A percentile compares a stretch with the other conserved stretches of the same genome.
These are phyloP conservation scores for Bryum argenteum DNA, from an alignment of 225 moss, liverwort and hornwort genomes.

Conservation along the genomic window DNA sequence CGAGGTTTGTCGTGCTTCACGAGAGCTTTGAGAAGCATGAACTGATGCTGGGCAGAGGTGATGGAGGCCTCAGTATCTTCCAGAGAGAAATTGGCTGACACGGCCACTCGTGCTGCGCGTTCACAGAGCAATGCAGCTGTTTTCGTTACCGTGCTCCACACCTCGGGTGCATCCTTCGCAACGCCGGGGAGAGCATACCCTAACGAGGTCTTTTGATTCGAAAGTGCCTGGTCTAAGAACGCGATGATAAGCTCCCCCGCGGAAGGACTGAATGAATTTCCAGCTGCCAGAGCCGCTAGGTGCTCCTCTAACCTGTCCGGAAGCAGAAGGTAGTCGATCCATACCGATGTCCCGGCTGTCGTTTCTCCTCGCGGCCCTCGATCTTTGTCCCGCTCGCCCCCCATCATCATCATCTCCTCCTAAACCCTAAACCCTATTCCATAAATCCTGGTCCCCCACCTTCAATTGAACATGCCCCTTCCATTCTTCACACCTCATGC, in stretches of 20 bases:
- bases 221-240: conserved; percentile 92
- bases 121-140: conserved; percentile 87
- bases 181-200: conserved; percentile 55
- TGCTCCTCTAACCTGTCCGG: conserved; percentile 93
- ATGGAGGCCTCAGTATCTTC: conserved; percentile 73
- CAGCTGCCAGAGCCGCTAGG: conserved; percentile 57
- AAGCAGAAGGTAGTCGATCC: conserved; percentile 94
- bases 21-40: conserved; percentile 86
- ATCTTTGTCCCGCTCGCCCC: conserved; percentile 77
- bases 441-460: conserved; percentile 18
- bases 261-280: conserved; percentile 54
- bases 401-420: conserved; percentile 27
- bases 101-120: conserved; percentile 91
- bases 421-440: conserved; percentile 24
- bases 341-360: conserved; percentile 72
- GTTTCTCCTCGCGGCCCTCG: conserved; percentile 80
- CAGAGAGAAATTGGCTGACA: conserved; percentile 63
- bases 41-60: conserved; percentile 82
- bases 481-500: conserved; percentile 10
- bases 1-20: conserved; percentile 76
- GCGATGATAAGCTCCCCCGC: conserved; percentile 81
- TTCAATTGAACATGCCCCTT: neutral
- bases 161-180: conserved; percentile 56
- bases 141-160: conserved; percentile 53
- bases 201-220: conserved; percentile 66